These are phyloP conservation scores for Vaccinium myrtillus DNA, from an alignment of 148 eudicot genomes.

Conservation along the genomic window DNA sequence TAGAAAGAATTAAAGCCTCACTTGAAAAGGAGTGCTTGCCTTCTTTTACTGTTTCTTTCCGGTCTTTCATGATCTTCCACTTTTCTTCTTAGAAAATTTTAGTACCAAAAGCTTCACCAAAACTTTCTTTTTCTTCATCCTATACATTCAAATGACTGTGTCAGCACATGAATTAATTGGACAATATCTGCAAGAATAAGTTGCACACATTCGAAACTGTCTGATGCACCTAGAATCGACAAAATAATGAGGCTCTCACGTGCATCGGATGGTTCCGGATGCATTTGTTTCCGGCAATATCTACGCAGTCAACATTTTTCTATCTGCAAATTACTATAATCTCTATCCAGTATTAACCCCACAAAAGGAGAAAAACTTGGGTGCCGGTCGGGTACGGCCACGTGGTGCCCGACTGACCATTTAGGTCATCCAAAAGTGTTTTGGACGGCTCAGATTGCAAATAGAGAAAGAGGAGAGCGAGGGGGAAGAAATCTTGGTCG, in stretches of 20 bases:
- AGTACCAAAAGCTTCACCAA: conserved; percentile 4
- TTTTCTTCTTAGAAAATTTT: not conserved
- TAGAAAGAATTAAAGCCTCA: not conserved
- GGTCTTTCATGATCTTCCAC: not conserved
- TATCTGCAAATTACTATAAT: not conserved
- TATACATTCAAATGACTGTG: not conserved
- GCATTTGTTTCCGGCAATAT: not conserved
- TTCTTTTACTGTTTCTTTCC: not conserved
- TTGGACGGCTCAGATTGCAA: too few species aligned
- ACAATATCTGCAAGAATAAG: not conserved
- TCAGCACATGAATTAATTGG: too few species aligned
- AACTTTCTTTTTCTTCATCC: not conserved
- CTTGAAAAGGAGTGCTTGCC: not conserved
- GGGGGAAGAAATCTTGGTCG: too few species aligned
- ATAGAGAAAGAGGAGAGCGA: too few species aligned
- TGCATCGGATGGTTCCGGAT: not conserved
- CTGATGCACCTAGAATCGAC: not conserved
- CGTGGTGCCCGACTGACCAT: too few species aligned
- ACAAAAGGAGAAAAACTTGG: not conserved
- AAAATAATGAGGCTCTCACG: not conserved
- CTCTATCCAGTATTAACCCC: not conserved
- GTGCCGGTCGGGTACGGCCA: too few species aligned
- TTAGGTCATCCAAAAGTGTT: too few species aligned
- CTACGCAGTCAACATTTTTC: not conserved
- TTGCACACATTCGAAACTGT: not conserved